Evolutionary conservation across 2,329 filamentous ascomycete genomes (phyloP).

Genomic region (Sporothrix brunneoviolacea): DNA sequence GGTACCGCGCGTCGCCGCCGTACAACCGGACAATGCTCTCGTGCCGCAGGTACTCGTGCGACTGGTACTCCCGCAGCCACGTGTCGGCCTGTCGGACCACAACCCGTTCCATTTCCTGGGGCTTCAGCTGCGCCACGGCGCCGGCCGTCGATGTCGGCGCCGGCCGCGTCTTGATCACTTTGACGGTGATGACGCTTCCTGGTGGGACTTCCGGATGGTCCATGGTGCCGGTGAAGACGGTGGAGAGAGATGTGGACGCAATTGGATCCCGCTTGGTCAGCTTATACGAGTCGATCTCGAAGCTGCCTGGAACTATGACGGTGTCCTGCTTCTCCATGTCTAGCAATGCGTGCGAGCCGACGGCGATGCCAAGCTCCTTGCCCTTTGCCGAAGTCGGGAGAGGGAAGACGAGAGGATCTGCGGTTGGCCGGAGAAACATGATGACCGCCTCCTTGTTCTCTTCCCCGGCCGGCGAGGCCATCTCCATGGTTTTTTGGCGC

Average conservation of each 20-base stretch:
- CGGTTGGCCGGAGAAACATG: slow-evolving; percentile 45
- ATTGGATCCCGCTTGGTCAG: slow-evolving; percentile 52
- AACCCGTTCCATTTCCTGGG: slow-evolving; percentile 45
- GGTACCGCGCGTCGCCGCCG: slow-evolving; percentile 52
- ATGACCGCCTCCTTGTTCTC: slow-evolving; percentile 43
- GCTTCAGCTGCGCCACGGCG: slow-evolving; percentile 33
- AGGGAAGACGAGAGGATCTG: slow-evolving; percentile 46
- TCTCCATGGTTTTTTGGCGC: slow-evolving; percentile 28
- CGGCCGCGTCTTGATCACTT: slow-evolving; percentile 50
- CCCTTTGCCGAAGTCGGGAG: slow-evolving; percentile 40
- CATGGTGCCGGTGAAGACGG: slow-evolving; percentile 44
- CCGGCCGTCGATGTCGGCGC: slow-evolving; percentile 26
- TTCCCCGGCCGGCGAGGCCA: slow-evolving; percentile 25
- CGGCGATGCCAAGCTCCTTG: slow-evolving; percentile 36
- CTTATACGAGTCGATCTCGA: slow-evolving; percentile 46
- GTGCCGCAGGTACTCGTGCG: slow-evolving; percentile 48
- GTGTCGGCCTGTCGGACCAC: slow-evolving; percentile 54
- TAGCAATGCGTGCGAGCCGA: slow-evolving; percentile 44
- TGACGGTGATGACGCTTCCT: slow-evolving; percentile 51
- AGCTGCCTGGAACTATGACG: slow-evolving; percentile 41
- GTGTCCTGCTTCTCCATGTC: slow-evolving; percentile 45
- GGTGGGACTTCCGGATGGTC: slow-evolving; percentile 43
- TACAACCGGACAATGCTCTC: slow-evolving; percentile 53
- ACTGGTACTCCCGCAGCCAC: slow-evolving; percentile 52
- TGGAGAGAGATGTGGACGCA: slow-evolving; percentile 46